These are phyloP conservation scores for Podaxis sp. DNA, from an alignment of 768 basidiomycete genomes.

Conservation along the genomic window DNA sequence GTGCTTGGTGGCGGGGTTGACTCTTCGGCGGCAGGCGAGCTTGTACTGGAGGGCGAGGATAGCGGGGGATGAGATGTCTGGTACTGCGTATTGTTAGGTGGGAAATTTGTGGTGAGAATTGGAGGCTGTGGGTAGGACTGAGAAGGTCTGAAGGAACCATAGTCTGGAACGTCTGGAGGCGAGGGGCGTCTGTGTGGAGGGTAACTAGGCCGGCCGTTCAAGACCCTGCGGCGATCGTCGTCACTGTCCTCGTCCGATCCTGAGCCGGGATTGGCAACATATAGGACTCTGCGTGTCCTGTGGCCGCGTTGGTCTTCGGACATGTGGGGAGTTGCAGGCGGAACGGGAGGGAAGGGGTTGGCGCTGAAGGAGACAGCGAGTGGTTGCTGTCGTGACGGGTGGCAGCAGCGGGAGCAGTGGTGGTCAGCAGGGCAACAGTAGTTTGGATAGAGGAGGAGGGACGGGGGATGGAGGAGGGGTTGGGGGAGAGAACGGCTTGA, in stretches of 20 bases:
- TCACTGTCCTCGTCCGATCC: constrained; percentile 34
- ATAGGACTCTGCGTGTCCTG: constrained; percentile 40
- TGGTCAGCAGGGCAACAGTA: neutral
- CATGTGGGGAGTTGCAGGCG: constrained; percentile 38
- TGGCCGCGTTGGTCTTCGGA: constrained; percentile 52
- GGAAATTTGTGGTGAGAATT: constrained; percentile 28
- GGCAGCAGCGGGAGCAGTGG: neutral
- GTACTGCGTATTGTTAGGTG: constrained; percentile 26
- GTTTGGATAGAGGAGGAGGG: neutral
- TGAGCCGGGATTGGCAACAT: constrained; percentile 63
- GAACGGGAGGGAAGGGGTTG: constrained; percentile 9
- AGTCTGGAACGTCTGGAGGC: constrained; percentile 17
- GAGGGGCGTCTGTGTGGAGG: constrained; percentile 15
- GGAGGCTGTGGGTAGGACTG: constrained; percentile 24
- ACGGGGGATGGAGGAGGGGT: neutral
- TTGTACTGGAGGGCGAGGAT: constrained; percentile 70
- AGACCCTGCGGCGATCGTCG: constrained; percentile 22
- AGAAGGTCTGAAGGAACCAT: constrained; percentile 17
- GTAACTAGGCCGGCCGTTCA: constrained; percentile 15
- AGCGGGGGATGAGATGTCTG: constrained; percentile 51
- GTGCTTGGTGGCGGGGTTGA: constrained; percentile 74
- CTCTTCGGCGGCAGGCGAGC: constrained; percentile 60
- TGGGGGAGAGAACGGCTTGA: constrained; percentile 15
- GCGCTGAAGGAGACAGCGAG: constrained; percentile 4
- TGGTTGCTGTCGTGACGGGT: neutral